These are phyloP conservation scores for Candida pseudoviswanathii DNA, from an alignment of 1,139 yeast species.

Conservation along the genomic window DNA sequence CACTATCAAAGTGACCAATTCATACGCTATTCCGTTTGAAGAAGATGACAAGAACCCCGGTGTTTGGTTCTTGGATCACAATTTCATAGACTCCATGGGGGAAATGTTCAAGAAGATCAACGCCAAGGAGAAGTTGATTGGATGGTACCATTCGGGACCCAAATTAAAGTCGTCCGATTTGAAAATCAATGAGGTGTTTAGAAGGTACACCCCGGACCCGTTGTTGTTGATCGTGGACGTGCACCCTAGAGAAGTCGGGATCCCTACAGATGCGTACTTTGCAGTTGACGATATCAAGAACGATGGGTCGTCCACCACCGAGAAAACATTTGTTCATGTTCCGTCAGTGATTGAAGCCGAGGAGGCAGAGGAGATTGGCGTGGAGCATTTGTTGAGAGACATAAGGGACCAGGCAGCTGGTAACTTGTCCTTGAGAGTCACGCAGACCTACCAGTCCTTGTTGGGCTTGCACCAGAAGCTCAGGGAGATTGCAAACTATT, in stretches of 20 bases:
- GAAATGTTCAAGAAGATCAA: conserved; percentile 97
- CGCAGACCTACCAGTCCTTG: conserved; percentile 86
- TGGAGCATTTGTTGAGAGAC: conserved; percentile 91
- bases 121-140: conserved; percentile 93
- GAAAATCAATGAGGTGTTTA: conserved; percentile 86
- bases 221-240: conserved; percentile 90
- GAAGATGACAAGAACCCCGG: conserved; percentile 90
- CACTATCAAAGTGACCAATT: conserved; percentile 66
- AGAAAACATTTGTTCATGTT: conserved; percentile 88
- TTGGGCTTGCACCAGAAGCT: conserved; percentile 84
- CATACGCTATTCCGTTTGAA: conserved; percentile 91
- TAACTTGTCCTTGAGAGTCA: conserved; percentile 78
- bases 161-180: conserved; percentile 85
- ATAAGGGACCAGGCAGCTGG: conserved; percentile 98
- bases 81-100: conserved; percentile 93
- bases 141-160: conserved; percentile 99
- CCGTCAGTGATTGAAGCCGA: conserved; percentile 95
- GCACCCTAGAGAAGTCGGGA: conserved; percentile 76
- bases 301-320: conserved; percentile 94
- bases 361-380: conserved; percentile 99
- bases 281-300: conserved; percentile 95
- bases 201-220: conserved; percentile 81
- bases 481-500: conserved; percentile 74
- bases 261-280: conserved; percentile 94
- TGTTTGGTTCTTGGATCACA: conserved; percentile 98